Evolutionary conservation across 768 basidiomycete genomes (phyloP).

Genomic region (Gymnopilus junonius): DNA sequence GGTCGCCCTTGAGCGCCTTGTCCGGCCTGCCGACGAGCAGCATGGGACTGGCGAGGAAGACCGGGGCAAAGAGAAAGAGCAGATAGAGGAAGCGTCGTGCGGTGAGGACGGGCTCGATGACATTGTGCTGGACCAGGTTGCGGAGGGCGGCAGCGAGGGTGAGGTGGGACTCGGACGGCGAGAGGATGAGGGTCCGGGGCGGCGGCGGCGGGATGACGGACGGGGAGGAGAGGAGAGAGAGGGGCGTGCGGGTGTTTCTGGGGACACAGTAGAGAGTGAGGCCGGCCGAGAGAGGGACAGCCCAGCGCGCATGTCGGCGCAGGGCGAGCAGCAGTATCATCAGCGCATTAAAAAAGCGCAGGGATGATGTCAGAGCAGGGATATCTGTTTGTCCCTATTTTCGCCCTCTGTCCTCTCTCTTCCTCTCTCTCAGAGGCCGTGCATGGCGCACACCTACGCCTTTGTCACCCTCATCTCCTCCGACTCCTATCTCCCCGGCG

Average conservation of each 20-base stretch:
- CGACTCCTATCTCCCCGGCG: conserved; percentile 91
- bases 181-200: conserved; percentile 50
- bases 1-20: conserved; percentile 65
- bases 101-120: conserved; percentile 89
- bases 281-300: conserved; percentile 61
- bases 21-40: conserved; percentile 68
- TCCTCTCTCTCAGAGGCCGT: conserved; percentile 27
- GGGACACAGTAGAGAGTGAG: conserved; percentile 46
- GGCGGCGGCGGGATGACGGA: conserved; percentile 42
- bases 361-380: conserved; percentile 24
- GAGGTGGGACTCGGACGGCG: conserved; percentile 66
- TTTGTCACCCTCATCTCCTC: conserved; percentile 94
- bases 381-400: conserved; percentile 36
- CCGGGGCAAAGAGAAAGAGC: conserved; percentile 83
- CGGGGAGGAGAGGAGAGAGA: conserved; percentile 45
- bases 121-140: conserved; percentile 52
- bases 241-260: conserved; percentile 43
- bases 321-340: conserved; percentile 21
- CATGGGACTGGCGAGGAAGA: conserved; percentile 84
- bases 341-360: background rate
- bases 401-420: conserved; percentile 22
- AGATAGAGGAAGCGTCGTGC: conserved; percentile 83
- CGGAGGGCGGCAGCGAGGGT: conserved; percentile 49
- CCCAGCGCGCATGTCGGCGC: conserved; percentile 49
- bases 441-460: conserved; percentile 73